Conservation (phyloP, 2,329 filamentous ascomycete genomes). For the Cercospora sp. region DNA sequence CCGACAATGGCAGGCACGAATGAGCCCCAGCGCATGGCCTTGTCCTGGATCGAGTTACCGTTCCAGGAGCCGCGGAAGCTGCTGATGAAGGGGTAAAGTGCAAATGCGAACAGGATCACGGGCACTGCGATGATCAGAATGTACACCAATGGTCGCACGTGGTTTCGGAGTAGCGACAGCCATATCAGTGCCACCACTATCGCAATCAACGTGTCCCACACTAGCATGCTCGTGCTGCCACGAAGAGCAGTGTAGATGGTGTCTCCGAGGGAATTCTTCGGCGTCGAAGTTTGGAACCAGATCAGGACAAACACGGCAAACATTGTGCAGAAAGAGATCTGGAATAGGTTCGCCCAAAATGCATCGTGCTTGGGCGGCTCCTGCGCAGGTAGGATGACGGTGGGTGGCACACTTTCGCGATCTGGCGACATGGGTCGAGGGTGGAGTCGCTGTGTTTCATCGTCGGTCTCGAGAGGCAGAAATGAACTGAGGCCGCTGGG, state of each 20-base stretch:
- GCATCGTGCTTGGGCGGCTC: constrained; percentile 80
- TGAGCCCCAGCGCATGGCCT: constrained; percentile 82
- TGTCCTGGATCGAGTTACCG: constrained; percentile 80
- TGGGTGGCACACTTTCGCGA: constrained; percentile 56
- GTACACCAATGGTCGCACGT: constrained; percentile 79
- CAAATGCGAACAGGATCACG: constrained; percentile 82
- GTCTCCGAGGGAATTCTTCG: constrained; percentile 77
- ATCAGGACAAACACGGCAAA: constrained; percentile 87
- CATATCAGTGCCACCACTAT: constrained; percentile 84
- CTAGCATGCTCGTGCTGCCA: constrained; percentile 83
- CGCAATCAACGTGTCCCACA: constrained; percentile 87
- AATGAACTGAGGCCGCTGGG: constrained; percentile 45
- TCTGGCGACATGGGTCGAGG: constrained; percentile 52
- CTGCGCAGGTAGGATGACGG: constrained; percentile 59
- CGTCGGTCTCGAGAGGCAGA: constrained; percentile 54
- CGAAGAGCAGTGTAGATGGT: constrained; percentile 90
- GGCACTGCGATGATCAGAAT: constrained; percentile 82
- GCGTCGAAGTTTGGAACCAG: constrained; percentile 80
- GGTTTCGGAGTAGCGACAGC: constrained; percentile 84
- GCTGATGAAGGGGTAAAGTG: constrained; percentile 84
- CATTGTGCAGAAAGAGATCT: constrained; percentile 79
- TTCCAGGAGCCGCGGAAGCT: constrained; percentile 78
- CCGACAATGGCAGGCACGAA: constrained; percentile 73
- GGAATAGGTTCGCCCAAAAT: constrained; percentile 88
- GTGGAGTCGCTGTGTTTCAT: constrained; percentile 49